phyloP scores from a whole-genome alignment of 257 asterid genomes.

The Parsonsia alboflavescens region DNA sequence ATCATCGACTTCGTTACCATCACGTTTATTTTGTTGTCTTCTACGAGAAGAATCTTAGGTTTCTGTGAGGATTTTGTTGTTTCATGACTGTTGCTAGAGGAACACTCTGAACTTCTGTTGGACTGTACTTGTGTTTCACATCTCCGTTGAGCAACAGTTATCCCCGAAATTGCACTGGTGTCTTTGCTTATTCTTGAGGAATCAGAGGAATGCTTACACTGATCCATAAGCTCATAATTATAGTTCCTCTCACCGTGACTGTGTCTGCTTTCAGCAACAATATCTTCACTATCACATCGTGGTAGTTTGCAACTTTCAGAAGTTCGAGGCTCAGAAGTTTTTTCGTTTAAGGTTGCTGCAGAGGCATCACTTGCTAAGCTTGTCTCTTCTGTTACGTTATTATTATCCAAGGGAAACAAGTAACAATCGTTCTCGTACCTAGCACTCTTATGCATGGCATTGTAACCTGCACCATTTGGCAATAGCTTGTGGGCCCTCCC shows the following conservation, averaged over 20 bases:
- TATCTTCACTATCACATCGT: constrained; percentile 20
- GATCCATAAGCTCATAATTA: constrained; percentile 16
- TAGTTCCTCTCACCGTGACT: constrained; percentile 12
- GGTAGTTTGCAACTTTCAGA: constrained; percentile 13
- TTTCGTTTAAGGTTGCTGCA: constrained; percentile 37
- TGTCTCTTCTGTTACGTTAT: constrained; percentile 31
- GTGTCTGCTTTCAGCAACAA: constrained; percentile 17
- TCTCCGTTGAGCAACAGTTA: constrained; percentile 22
- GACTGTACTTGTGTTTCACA: constrained; percentile 21
- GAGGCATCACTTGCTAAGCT: constrained; percentile 42
- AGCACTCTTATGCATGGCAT: constrained; percentile 21
- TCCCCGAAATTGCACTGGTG: constrained; percentile 22
- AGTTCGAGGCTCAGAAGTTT: constrained; percentile 28
- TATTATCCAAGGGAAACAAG: constrained; percentile 32
- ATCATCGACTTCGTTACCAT: constrained; percentile 79
- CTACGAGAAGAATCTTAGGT: constrained; percentile 85
- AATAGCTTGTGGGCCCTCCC: constrained; percentile 41
- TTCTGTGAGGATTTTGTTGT: constrained; percentile 21
- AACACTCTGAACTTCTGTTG: constrained; percentile 34
- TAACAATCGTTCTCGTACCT: constrained; percentile 36
- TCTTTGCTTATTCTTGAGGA: constrained; percentile 15
- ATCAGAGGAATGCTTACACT: constrained; percentile 20
- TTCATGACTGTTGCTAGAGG: constrained; percentile 40
- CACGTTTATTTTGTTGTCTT: constrained; percentile 74
- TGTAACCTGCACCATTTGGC: constrained; percentile 32